Conservation (phyloP, 768 basidiomycete species). For the Lactifluus piperatus region DNA sequence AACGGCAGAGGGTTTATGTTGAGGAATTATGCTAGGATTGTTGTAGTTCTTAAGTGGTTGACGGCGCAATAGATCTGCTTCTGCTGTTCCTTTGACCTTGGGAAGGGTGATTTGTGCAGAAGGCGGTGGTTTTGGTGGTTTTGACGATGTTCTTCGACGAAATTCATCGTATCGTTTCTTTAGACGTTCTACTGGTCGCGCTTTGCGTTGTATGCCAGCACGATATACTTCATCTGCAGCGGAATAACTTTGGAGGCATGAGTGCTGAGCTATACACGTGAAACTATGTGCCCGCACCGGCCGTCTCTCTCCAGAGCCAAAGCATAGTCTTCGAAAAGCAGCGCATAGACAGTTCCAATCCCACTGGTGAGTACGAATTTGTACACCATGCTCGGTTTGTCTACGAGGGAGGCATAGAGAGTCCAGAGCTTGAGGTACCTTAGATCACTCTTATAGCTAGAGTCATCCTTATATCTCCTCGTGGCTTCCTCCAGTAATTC, state of each 20-base stretch:
- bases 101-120: slow-evolving; percentile 6
- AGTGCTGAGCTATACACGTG: background rate
- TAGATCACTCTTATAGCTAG: slow-evolving; percentile 78
- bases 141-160: slow-evolving; percentile 26
- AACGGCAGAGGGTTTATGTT: slow-evolving; percentile 23
- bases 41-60: slow-evolving; percentile 19
- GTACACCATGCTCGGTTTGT: slow-evolving; percentile 57
- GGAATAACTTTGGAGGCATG: slow-evolving; percentile 38
- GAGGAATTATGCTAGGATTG: slow-evolving; percentile 7
- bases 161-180: slow-evolving; percentile 79
- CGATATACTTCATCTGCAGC: slow-evolving; percentile 80
- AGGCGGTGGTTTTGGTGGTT: slow-evolving; percentile 1
- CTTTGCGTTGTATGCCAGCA: slow-evolving; percentile 72
- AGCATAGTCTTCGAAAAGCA: slow-evolving; percentile 91
- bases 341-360: slow-evolving; percentile 59
- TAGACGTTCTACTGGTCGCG: slow-evolving; percentile 75
- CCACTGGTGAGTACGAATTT: slow-evolving; percentile 42
- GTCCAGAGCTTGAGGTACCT: slow-evolving; percentile 92
- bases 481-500: slow-evolving; percentile 83
- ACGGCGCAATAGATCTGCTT: slow-evolving; percentile 17
- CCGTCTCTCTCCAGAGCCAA: slow-evolving; percentile 63
- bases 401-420: slow-evolving; percentile 73
- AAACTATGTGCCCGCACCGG: slow-evolving; percentile 42
- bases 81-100: slow-evolving; percentile 17
- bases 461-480: slow-evolving; percentile 69